Evolutionary conservation across 805 yeast species (phyloP).

Genomic region (Cyberlindnera xylosilytica): DNA sequence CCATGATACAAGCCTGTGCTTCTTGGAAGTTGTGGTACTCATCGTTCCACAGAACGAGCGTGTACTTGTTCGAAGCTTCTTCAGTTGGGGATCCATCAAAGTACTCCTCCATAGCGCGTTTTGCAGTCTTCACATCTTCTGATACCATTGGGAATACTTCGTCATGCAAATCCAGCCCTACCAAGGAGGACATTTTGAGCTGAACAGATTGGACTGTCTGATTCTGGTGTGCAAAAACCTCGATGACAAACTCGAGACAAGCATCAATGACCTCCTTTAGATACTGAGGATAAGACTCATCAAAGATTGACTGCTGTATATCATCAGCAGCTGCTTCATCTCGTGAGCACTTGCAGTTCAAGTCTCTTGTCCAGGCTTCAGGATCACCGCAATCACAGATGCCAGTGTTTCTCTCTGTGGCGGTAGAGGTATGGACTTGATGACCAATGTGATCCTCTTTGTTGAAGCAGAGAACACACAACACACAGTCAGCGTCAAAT

Average conservation of each 20-base stretch:
- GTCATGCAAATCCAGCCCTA: background rate
- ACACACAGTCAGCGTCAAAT: constrained; percentile 72
- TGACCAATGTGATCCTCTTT: constrained; percentile 66
- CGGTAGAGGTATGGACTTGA: constrained; percentile 47
- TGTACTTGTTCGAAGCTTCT: constrained; percentile 32
- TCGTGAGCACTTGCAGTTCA: constrained; percentile 45
- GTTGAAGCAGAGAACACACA: constrained; percentile 72
- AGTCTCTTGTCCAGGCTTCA: constrained; percentile 61
- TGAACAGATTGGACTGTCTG: constrained; percentile 38
- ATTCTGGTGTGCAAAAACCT: constrained; percentile 36
- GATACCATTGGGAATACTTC: constrained; percentile 1
- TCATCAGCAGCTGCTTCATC: constrained; percentile 37
- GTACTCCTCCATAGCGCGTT: constrained; percentile 7
- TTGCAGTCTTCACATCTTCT: constrained; percentile 6
- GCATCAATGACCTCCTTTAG: constrained; percentile 30
- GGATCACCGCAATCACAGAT: constrained; percentile 78
- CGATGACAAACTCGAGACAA: constrained; percentile 41
- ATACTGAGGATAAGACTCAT: constrained; percentile 10
- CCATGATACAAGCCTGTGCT: constrained; percentile 46
- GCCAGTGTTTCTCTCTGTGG: constrained; percentile 35
- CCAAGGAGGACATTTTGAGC: background rate
- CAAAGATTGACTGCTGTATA: constrained; percentile 1
- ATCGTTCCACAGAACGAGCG: constrained; percentile 72
- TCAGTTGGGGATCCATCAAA: constrained; percentile 1
- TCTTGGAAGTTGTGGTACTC: constrained; percentile 62